Base-by-base conservation (phyloP, 352 stramenopile species). In the Thraustochytrium striatum region DNA sequence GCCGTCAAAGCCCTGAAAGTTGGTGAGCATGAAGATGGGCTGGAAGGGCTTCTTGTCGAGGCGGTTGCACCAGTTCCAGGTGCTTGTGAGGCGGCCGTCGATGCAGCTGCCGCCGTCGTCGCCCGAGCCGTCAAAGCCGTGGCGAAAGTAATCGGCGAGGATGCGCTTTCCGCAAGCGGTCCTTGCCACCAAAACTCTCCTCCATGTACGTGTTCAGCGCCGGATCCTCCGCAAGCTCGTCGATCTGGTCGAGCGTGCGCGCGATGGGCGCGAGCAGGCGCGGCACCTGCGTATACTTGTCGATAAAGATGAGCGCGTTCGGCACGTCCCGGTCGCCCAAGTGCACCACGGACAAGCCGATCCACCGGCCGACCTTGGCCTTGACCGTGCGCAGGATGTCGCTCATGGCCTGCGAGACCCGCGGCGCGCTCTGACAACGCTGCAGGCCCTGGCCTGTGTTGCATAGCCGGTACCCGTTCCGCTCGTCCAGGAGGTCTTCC, bases 241-340 rank as follows among this genome's bases (percentile, higher is more conserved):
- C 78, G 83, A 90, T 41, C 36, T 83, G 13, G 38, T 87, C 82
- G 61, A 87, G 65, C 68, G 86, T 86, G 57, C 69, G 58, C 13
- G 90, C 86, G 28, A 91, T 87, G 1, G 88, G 88, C 19, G 81
- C 85, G 5, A 91, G 79, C 43, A 91, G 90, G 21, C 87, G 78
- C 19, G 86, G 84, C 19, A 91, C 87, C 85, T 86, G 61, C 43
- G 93, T 97, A 86, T 98, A 98, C 86, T 98, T 98, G 88, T 98
- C 95, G 85, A 98, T 98, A 83, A 98, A 98, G 86, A 96, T 97
- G 80, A 98, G 89, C 57, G 94, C 94, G 78, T 98, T 98, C 16
- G 94, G 95, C 32, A 98, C 95, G 85, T 98, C 98, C 86, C 98
- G 95, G 87, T 98, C 95, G 30, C 95, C 95, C 36, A 98, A 80